Conservation (phyloP, 1,284 basidiomycete genomes). For the Coniophora puteana region DNA sequence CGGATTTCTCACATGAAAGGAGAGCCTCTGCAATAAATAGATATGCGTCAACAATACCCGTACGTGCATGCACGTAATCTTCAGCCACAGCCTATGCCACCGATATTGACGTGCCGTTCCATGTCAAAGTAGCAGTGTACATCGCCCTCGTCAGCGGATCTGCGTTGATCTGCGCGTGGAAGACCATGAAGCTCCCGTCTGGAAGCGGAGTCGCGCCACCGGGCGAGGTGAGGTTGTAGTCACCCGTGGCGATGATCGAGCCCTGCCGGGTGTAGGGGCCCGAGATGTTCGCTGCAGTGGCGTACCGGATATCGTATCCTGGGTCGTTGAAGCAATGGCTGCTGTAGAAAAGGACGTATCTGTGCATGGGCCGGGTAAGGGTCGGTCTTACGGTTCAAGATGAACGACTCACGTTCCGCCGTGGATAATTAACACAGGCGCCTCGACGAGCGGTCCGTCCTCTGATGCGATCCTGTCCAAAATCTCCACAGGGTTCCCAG, state of each 20-base stretch:
- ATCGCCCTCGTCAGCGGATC: constrained; percentile 1
- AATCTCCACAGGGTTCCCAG: constrained; percentile 11
- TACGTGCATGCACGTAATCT: too few species aligned
- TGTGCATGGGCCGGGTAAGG: background rate
- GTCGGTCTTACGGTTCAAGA: background rate
- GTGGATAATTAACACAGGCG: constrained; percentile 9
- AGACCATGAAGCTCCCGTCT: constrained; percentile 5
- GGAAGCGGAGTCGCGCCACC: constrained; percentile 4
- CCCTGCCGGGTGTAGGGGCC: constrained; percentile 15
- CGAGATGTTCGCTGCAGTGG: constrained; percentile 12
- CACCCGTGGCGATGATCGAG: constrained; percentile 7
- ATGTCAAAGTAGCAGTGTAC: constrained; percentile 3
- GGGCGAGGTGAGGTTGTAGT: constrained; percentile 10
- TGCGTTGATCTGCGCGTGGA: constrained; percentile 4
- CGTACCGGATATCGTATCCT: constrained; percentile 15
- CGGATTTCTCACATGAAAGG: too few species aligned
- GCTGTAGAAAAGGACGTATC: constrained; percentile 15
- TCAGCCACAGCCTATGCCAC: too few species aligned
- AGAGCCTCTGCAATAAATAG: too few species aligned
- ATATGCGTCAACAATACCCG: too few species aligned
- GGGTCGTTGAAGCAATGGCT: constrained; percentile 11
- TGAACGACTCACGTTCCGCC: constrained; percentile 1
- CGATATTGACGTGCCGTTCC: background rate
- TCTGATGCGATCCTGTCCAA: constrained; percentile 10
- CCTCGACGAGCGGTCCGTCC: constrained; percentile 17